These are phyloP conservation scores for Tubosaeta sp. DNA, from an alignment of 768 basidiomycete species.

Conservation along the genomic window DNA sequence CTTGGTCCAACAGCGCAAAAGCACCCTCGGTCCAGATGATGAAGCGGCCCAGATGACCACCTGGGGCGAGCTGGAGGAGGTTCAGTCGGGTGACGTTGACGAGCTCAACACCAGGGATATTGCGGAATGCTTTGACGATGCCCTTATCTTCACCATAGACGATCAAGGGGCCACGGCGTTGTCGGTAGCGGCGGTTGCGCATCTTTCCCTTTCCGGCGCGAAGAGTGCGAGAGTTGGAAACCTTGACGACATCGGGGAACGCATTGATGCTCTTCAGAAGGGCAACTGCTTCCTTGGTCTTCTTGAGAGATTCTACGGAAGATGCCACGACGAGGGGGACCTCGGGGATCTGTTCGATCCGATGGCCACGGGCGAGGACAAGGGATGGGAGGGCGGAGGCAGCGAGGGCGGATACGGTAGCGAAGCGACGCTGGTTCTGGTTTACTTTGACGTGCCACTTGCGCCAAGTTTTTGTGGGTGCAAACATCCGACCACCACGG, in stretches of 20 bases:
- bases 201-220: slow-evolving; percentile 97
- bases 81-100: slow-evolving; percentile 93
- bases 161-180: slow-evolving; percentile 94
- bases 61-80: slow-evolving; percentile 97
- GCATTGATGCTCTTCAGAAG: slow-evolving; percentile 89
- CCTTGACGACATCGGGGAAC: slow-evolving; percentile 91
- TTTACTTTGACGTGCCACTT: slow-evolving; percentile 99
- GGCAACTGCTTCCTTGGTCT: slow-evolving; percentile 95
- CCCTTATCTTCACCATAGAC: slow-evolving; percentile 98
- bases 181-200: slow-evolving; percentile 94
- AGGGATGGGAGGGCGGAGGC: slow-evolving; percentile 95
- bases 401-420: slow-evolving; percentile 94
- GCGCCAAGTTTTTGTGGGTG: slow-evolving; percentile 98
- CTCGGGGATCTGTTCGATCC: slow-evolving; percentile 95
- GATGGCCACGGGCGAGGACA: slow-evolving; percentile 98
- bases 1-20: slow-evolving; percentile 87
- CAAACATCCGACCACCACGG: slow-evolving; percentile 99
- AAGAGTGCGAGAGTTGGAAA: slow-evolving; percentile 94
- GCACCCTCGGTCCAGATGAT: slow-evolving; percentile 98
- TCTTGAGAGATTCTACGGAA: slow-evolving; percentile 79
- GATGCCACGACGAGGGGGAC: slow-evolving; percentile 88
- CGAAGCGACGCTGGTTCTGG: slow-evolving; percentile 98
- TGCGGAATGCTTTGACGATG: slow-evolving; percentile 97
- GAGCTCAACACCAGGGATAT: slow-evolving; percentile 96
- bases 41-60: slow-evolving; percentile 98